A percentile compares a stretch with the other conserved stretches of the same genome.
These are phyloP conservation scores for Apophysomyces elegans DNA, from an alignment of 371 early-diverging fungal genomes.

Conservation along the genomic window DNA sequence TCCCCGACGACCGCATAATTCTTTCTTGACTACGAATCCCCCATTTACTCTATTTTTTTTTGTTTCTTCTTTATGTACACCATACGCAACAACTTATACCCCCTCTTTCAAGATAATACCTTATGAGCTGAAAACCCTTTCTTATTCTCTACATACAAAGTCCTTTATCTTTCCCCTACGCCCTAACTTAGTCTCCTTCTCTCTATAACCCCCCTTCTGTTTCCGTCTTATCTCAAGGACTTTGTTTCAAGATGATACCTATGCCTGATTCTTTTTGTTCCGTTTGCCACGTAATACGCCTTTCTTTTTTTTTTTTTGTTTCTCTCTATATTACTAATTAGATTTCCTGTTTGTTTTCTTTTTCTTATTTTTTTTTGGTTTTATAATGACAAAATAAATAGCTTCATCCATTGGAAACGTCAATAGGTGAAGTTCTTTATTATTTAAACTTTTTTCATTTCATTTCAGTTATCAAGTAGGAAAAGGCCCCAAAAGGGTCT, in stretches of 20 bases:
- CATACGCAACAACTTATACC: constrained; percentile 5
- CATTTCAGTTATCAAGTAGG: neutral
- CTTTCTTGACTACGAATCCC: neutral
- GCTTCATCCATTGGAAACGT: no score
- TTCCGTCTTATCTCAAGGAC: neutral
- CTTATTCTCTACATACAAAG: neutral
- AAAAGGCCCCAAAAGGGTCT: constrained; percentile 12
- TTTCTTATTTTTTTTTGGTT: neutral
- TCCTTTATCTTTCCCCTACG: neutral
- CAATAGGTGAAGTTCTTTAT: neutral
- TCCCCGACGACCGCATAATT: neutral
- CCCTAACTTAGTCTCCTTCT: neutral
- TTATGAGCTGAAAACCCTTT: neutral
- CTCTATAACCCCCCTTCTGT: no score
- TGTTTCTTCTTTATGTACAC: neutral
- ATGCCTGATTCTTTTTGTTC: neutral
- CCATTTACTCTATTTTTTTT: neutral
- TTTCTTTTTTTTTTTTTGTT: neutral
- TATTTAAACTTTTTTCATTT: constrained; percentile 12
- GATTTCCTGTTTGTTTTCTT: constrained; percentile 9
- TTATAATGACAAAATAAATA: neutral
- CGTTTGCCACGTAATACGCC: constrained; percentile 7
- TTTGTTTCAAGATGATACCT: constrained; percentile 10
- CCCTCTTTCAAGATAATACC: neutral
- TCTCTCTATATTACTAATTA: neutral